These are phyloP conservation scores for Saccharomyces eubayanus DNA, from an alignment of 805 yeast genomes.

Conservation along the genomic window DNA sequence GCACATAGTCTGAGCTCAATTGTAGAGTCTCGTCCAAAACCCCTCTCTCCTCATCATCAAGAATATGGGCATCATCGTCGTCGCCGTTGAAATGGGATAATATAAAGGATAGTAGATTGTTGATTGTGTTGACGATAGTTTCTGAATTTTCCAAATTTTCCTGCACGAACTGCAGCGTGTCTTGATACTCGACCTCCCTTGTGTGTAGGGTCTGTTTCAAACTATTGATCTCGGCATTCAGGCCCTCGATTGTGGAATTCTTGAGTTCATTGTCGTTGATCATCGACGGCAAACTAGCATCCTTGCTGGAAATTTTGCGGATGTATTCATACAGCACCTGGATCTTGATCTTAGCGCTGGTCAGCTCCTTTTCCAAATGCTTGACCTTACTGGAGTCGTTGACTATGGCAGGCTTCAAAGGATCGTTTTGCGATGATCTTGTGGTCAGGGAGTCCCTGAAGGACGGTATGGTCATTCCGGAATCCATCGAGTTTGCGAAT, in stretches of 20 bases:
- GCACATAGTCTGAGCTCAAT: slow-evolving; percentile 19
- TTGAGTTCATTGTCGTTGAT: neutral
- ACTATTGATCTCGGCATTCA: slow-evolving; percentile 19
- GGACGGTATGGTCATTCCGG: slow-evolving; percentile 27
- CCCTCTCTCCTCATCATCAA: slow-evolving; percentile 16
- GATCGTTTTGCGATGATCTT: neutral
- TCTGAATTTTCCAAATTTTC: slow-evolving; percentile 26
- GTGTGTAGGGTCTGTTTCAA: slow-evolving; percentile 22
- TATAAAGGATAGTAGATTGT: slow-evolving; percentile 14
- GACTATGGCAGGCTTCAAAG: slow-evolving; percentile 25
- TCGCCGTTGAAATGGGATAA: slow-evolving; percentile 8
- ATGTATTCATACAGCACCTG: slow-evolving; percentile 29
- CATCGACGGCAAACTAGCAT: neutral
- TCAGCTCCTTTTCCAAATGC: slow-evolving; percentile 35
- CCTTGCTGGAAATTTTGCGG: slow-evolving; percentile 8
- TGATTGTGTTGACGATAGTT: slow-evolving; percentile 15
- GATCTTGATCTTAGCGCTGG: slow-evolving; percentile 34
- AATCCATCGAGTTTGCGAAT: neutral
- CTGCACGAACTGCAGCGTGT: slow-evolving; percentile 24
- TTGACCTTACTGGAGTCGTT: slow-evolving; percentile 5
- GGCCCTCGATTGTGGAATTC: slow-evolving; percentile 2
- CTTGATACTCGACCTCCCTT: slow-evolving; percentile 20
- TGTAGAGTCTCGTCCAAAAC: slow-evolving; percentile 15
- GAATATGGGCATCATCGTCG: neutral
- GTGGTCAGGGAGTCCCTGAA: slow-evolving; percentile 29